Evolutionary conservation across 2,329 filamentous ascomycete species (phyloP).

Genomic region (Trichophyton mentagrophytes): DNA sequence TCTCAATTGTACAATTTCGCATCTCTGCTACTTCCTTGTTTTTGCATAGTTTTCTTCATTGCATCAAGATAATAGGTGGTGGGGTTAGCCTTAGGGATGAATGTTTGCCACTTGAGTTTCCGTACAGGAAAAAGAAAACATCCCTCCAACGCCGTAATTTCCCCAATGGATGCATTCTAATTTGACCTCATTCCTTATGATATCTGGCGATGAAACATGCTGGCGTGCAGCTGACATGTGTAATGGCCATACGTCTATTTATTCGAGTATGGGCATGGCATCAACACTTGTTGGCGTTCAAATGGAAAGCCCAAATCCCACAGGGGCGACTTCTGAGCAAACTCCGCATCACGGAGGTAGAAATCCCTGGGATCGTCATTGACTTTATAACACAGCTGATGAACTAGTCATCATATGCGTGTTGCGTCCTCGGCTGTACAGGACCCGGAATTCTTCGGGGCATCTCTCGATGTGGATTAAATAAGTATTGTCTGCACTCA

Average conservation of each 20-base stretch:
- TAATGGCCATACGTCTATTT: no score
- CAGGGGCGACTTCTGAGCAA: not conserved
- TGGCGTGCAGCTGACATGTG: no score
- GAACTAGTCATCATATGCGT: no score
- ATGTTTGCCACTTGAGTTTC: not conserved
- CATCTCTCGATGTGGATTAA: no score
- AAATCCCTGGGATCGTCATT: not conserved
- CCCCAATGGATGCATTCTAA: not conserved
- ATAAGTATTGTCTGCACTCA: not conserved
- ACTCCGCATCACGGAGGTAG: not conserved
- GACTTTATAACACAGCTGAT: not conserved
- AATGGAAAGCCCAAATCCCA: not conserved
- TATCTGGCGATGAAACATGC: no score
- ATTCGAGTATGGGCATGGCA: no score
- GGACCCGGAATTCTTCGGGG: not conserved
- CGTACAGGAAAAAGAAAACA: not conserved
- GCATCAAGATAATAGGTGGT: not conserved
- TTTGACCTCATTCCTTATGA: not conserved
- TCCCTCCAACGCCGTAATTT: not conserved
- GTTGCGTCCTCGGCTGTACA: not conserved
- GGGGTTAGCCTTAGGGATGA: not conserved
- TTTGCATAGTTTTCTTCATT: not conserved
- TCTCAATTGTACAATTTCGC: not conserved
- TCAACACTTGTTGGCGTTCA: not conserved
- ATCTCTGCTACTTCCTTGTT: not conserved